A percentile compares a stretch with the other conserved stretches of the same genome.
These are phyloP conservation scores for Hanseniaspora sp. DNA, from an alignment of 1,139 yeast genomes.

Conservation along the genomic window DNA sequence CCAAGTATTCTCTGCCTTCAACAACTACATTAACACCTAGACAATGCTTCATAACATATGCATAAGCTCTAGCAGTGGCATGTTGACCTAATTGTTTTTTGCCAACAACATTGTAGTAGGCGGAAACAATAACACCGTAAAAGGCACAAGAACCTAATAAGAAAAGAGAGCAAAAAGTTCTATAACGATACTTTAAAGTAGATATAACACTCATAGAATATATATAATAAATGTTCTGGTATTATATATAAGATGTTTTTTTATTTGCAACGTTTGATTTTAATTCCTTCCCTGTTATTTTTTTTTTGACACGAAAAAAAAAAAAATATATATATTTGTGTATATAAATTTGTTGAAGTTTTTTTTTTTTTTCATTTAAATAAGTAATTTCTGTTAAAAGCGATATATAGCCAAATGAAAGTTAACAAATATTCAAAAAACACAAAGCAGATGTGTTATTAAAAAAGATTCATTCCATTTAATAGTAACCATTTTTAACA, in stretches of 20 bases:
- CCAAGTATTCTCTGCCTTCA: slow-evolving; percentile 47
- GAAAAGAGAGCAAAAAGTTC: slow-evolving; percentile 6
- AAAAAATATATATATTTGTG: too few species aligned
- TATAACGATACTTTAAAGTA: slow-evolving; percentile 5
- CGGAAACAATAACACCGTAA: slow-evolving; percentile 69
- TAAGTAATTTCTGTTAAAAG: background rate
- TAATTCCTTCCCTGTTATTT: too few species aligned
- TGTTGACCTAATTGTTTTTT: slow-evolving; percentile 77
- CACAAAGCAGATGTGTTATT: too few species aligned
- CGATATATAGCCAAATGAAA: too few species aligned
- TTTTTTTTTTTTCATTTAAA: background rate
- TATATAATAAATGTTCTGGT: background rate
- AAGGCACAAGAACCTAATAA: slow-evolving; percentile 43
- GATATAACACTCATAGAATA: slow-evolving; percentile 3
- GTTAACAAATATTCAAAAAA: too few species aligned
- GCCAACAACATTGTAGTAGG: slow-evolving; percentile 54
- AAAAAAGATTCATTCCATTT: background rate
- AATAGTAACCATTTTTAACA: background rate
- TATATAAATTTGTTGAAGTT: background rate
- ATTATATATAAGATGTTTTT: background rate
- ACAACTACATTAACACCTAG: slow-evolving; percentile 63
- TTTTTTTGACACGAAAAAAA: background rate
- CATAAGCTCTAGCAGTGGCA: slow-evolving; percentile 77
- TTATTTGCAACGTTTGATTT: background rate
- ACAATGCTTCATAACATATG: slow-evolving; percentile 44